These are phyloP conservation scores for Simmondsia chinensis DNA, from an alignment of 148 eudicot genomes.

Conservation along the genomic window DNA sequence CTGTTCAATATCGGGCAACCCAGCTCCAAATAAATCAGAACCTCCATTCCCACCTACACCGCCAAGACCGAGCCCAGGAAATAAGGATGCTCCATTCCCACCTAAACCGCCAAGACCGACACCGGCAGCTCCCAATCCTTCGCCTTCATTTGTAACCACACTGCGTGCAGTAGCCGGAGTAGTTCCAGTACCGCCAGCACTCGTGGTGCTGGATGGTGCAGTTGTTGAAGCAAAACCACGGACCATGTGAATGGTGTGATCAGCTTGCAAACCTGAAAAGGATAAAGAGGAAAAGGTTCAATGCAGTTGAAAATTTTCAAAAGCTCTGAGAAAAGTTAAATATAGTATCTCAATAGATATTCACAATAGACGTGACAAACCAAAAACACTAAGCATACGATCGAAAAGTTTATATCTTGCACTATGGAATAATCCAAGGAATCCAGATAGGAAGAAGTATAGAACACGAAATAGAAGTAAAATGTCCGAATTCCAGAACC, in stretches of 20 bases:
- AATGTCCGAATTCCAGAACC: too few relatives aligned
- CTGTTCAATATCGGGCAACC: conserved; percentile 79
- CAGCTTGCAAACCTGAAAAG: conserved; percentile 58
- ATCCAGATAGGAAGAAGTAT: too few relatives aligned
- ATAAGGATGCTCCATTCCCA: conserved; percentile 47
- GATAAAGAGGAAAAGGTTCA: conserved; percentile 1
- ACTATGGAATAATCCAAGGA: too few relatives aligned
- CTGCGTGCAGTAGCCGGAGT: conserved; percentile 23
- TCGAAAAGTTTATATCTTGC: too few relatives aligned
- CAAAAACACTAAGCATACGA: too few relatives aligned
- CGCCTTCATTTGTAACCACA: conserved; percentile 30
- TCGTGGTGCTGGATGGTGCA: conserved; percentile 26
- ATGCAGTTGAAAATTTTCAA: conserved; percentile 4
- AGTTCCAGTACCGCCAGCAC: conserved; percentile 23
- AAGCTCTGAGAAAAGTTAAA: too few relatives aligned
- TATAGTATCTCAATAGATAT: too few relatives aligned
- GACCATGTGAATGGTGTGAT: conserved; percentile 79
- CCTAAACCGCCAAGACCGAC: conserved; percentile 41
- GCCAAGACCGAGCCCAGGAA: conserved; percentile 62
- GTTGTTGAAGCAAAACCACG: conserved; percentile 56
- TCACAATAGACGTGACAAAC: too few relatives aligned
- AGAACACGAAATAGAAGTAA: too few relatives aligned
- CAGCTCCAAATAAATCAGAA: conserved; percentile 68
- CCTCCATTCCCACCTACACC: conserved; percentile 42
- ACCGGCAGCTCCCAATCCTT: conserved; percentile 42